phyloP scores from a whole-genome alignment of 495 filamentous ascomycete genomes.

The Neurospora sp. region DNA sequence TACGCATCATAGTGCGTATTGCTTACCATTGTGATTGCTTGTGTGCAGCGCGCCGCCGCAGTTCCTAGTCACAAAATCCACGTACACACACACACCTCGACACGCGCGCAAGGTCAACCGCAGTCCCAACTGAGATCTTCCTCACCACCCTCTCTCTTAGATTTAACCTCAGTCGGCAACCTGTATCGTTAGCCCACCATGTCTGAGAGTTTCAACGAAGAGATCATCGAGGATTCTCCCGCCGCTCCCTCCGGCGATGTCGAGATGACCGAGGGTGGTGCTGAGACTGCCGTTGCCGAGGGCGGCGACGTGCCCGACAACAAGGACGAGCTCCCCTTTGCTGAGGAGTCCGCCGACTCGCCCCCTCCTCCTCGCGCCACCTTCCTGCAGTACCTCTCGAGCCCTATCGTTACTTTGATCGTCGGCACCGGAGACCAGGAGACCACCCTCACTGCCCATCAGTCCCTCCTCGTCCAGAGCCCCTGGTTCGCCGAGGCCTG shows the following conservation, averaged over 20 bases:
- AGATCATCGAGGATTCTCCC: conserved; percentile 25
- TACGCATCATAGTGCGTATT: not conserved
- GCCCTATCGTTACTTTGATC: conserved; percentile 69
- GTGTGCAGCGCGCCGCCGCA: not conserved
- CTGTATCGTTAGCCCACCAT: conserved; percentile 12
- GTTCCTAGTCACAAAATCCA: not conserved
- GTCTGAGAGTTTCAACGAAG: conserved; percentile 33
- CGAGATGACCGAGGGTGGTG: conserved; percentile 36
- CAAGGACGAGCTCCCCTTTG: conserved; percentile 29
- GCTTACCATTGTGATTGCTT: not conserved
- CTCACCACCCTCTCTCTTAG: not conserved
- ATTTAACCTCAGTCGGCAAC: not conserved
- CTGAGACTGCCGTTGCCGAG: conserved; percentile 2
- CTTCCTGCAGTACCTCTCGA: conserved; percentile 56
- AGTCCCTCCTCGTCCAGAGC: conserved; percentile 61
- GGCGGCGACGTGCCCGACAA: conserved; percentile 13
- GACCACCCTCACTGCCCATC: conserved; percentile 65
- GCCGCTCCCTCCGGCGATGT: conserved; percentile 31
- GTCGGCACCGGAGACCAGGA: conserved; percentile 54
- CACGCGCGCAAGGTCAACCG: not conserved
- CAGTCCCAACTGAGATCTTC: not conserved
- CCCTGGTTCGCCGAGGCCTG: conserved; percentile 62
- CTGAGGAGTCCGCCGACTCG: conserved; percentile 31
- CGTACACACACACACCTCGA: not conserved
- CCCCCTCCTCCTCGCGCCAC: conserved; percentile 25